Percentiles rank a stretch among this genome's conserved stretches.
phyloP scores from a whole-genome alignment of 192 early-diverging fungal species.

The Mortierella hygrophila region DNA sequence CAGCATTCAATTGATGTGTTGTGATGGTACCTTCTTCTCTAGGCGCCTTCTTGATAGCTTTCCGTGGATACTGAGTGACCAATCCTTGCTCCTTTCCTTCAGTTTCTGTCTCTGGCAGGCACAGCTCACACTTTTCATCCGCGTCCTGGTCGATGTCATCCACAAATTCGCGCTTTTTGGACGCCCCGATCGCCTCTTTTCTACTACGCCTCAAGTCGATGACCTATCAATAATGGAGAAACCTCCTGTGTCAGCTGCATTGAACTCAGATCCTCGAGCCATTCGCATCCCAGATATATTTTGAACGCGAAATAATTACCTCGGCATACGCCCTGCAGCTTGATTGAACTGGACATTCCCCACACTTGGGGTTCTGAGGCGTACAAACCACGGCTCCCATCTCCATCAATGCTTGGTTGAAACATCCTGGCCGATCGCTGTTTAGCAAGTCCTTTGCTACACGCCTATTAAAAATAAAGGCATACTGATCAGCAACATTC shows the following conservation, averaged over 20 bases:
- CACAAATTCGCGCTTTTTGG: conserved; percentile 10
- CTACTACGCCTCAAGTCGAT: conserved; percentile 11
- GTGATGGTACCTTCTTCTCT: conserved; percentile 67
- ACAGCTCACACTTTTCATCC: conserved; percentile 53
- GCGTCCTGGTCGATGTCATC: not conserved
- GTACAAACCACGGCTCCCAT: conserved; percentile 81
- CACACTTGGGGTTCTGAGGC: conserved; percentile 74
- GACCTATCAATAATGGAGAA: conserved; percentile 1
- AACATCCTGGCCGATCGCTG: conserved; percentile 72
- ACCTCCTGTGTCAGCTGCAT: not conserved
- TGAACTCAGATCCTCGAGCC: not conserved
- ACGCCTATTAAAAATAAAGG: conserved; percentile 50
- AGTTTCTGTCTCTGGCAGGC: conserved; percentile 30
- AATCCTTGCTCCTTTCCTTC: conserved; percentile 33
- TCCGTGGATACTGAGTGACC: conserved; percentile 68
- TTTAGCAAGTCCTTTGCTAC: conserved; percentile 70
- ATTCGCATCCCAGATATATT: not conserved
- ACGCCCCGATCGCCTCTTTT: conserved; percentile 4
- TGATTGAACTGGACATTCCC: conserved; percentile 68
- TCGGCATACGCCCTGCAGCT: conserved; percentile 73
- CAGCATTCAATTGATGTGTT: not conserved
- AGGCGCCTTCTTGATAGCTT: conserved; percentile 69
- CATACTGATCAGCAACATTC: not conserved
- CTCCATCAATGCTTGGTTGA: conserved; percentile 88
- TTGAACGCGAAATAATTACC: conserved; percentile 45